These are phyloP conservation scores for Trypanosoma congolense DNA, from an alignment of 208 protist genomes.

Conservation along the genomic window DNA sequence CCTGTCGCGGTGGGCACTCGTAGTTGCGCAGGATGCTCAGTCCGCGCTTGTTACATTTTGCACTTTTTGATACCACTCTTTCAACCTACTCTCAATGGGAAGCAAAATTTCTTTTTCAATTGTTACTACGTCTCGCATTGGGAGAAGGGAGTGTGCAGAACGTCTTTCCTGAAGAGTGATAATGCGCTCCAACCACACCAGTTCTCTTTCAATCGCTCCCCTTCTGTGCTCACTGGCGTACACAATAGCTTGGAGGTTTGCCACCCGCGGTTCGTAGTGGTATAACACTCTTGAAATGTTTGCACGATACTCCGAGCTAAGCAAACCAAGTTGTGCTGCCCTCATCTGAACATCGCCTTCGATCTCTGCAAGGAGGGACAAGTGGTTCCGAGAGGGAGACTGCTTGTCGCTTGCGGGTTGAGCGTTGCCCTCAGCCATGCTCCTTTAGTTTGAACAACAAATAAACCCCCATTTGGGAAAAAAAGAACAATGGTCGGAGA, in stretches of 20 bases:
- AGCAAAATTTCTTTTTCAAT: conserved; percentile 38
- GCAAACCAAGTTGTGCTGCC: conserved; percentile 51
- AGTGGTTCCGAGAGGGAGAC: conserved; percentile 28
- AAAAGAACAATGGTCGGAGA: no score
- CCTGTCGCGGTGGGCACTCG: conserved; percentile 47
- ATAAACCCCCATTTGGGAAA: no score
- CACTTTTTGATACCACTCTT: conserved; percentile 50
- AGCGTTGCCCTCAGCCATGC: background rate
- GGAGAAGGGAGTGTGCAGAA: conserved; percentile 25
- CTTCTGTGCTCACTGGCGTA: conserved; percentile 32
- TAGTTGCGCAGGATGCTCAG: conserved; percentile 63
- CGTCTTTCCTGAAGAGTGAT: conserved; percentile 51
- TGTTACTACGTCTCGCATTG: conserved; percentile 32
- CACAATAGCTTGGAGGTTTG: conserved; percentile 37
- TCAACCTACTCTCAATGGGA: conserved; percentile 26
- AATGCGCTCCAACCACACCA: conserved; percentile 61
- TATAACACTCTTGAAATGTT: conserved; percentile 47
- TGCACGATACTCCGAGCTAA: conserved; percentile 63
- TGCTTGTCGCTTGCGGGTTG: conserved; percentile 20
- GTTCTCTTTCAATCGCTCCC: conserved; percentile 36
- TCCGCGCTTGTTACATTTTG: conserved; percentile 30
- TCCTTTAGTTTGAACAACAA: no score
- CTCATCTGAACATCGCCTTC: conserved; percentile 60
- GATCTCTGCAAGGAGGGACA: conserved; percentile 29
- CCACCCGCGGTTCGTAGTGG: conserved; percentile 57